A percentile compares a stretch with the other conserved stretches of the same genome.
phyloP scores from a whole-genome alignment of 2,329 filamentous ascomycete genomes.

The Penicillium sp. region DNA sequence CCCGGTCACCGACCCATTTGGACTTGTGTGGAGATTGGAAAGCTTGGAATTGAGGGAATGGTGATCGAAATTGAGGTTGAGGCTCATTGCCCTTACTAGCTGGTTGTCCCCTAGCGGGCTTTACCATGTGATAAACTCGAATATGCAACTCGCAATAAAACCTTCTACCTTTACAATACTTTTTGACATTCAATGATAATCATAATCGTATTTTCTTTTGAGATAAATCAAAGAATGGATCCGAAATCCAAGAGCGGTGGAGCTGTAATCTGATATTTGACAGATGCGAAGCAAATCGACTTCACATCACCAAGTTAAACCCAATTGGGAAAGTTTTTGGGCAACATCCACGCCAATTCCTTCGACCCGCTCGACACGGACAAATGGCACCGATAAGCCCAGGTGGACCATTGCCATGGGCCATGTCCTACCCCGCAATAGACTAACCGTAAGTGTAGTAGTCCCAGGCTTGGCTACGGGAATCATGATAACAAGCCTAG shows the following conservation, averaged over 20 bases:
- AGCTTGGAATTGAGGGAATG: constrained; percentile 17
- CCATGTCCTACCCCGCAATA: not conserved
- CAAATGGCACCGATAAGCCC: not conserved
- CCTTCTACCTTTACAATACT: no score
- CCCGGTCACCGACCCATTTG: constrained; percentile 21
- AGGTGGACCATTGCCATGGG: not conserved
- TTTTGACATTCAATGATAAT: no score
- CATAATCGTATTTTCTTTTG: no score
- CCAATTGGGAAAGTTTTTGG: constrained; percentile 1
- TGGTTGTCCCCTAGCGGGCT: not conserved
- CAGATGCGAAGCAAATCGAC: not conserved
- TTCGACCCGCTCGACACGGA: not conserved
- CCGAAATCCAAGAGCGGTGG: not conserved
- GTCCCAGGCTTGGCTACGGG: not conserved
- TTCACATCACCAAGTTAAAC: not conserved
- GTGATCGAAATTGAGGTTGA: constrained; percentile 23
- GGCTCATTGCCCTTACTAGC: constrained; percentile 6
- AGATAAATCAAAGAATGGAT: no score
- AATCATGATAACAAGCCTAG: not conserved
- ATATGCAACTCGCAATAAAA: not conserved
- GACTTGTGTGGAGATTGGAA: constrained; percentile 16
- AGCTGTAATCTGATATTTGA: not conserved
- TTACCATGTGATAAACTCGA: not conserved
- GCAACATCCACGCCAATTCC: not conserved
- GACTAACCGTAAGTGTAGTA: not conserved